These are phyloP conservation scores for Bolboschoenus planiculmis DNA, from an alignment of 176 grass and related monocot genomes.

Conservation along the genomic window DNA sequence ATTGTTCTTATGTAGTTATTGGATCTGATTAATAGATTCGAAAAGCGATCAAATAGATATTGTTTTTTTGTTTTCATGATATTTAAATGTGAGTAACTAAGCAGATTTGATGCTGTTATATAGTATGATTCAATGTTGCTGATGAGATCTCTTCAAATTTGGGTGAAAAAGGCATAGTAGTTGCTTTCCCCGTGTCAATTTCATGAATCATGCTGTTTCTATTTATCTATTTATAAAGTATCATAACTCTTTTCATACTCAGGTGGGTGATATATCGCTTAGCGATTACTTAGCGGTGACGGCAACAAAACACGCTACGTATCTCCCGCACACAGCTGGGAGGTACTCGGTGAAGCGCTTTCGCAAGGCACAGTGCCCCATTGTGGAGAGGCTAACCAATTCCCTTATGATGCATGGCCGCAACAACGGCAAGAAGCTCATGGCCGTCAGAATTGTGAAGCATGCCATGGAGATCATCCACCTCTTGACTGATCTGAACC, in stretches of 20 bases:
- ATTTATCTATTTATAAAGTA: background rate
- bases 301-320: slow-evolving; percentile 58
- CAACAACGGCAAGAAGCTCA: slow-evolving; percentile 85
- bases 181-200: too few relatives aligned
- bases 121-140: background rate
- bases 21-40: background rate
- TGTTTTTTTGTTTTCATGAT: background rate
- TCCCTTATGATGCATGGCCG: slow-evolving; percentile 92
- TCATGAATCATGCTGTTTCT: background rate
- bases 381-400: slow-evolving; percentile 83
- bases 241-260: background rate
- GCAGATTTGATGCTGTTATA: background rate
- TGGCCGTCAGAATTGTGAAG: slow-evolving; percentile 77
- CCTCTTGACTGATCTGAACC: slow-evolving; percentile 80
- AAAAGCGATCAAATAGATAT: background rate
- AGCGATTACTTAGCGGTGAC: slow-evolving; percentile 66
- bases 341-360: slow-evolving; percentile 80
- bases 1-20: background rate
- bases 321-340: slow-evolving; percentile 74
- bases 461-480: slow-evolving; percentile 88
- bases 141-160: background rate
- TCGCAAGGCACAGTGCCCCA: slow-evolving; percentile 85
- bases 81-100: background rate
- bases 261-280: slow-evolving; percentile 77
- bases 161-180: too few relatives aligned